Evolutionary conservation across 164 flowering plant species (phyloP).

Genomic region (Nelumbo lutea): DNA sequence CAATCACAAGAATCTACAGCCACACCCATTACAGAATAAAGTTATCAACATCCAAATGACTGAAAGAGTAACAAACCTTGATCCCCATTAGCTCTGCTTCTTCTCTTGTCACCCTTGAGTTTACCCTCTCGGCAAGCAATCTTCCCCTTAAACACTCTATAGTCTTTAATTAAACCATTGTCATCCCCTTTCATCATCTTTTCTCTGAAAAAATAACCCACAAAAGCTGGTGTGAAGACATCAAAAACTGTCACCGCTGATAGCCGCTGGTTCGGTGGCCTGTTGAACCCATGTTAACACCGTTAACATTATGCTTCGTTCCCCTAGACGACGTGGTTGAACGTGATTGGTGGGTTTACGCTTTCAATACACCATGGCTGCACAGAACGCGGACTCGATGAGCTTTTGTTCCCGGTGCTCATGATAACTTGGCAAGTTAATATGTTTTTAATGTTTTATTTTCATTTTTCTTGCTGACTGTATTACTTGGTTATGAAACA

Average conservation of each 20-base stretch:
- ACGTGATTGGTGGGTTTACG: too few relatives aligned
- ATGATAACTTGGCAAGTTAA: too few relatives aligned
- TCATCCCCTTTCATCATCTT: conserved; percentile 39
- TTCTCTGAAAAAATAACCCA: conserved; percentile 30
- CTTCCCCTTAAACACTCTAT: conserved; percentile 81
- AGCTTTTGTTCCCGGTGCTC: too few relatives aligned
- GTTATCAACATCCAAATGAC: not conserved
- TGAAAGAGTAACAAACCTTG: conserved; percentile 35
- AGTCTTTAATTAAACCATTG: conserved; percentile 39
- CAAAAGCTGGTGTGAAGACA: not conserved
- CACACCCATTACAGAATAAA: not conserved
- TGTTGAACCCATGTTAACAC: too few relatives aligned
- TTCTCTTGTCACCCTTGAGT: conserved; percentile 60
- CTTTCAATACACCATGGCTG: too few relatives aligned
- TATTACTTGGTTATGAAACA: too few relatives aligned
- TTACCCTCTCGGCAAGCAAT: conserved; percentile 70
- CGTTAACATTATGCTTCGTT: too few relatives aligned
- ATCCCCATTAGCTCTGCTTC: conserved; percentile 47
- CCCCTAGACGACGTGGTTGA: too few relatives aligned
- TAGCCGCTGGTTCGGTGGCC: too few relatives aligned
- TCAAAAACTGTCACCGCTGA: not conserved
- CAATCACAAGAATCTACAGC: not conserved
- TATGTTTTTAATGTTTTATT: too few relatives aligned
- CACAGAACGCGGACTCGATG: too few relatives aligned
- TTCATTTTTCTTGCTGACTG: too few relatives aligned